Evolutionary conservation across 345 rosid genomes (phyloP), one percentile per base, ranked within the genome.

Genomic region (Eucalyptus cloeziana): DNA sequence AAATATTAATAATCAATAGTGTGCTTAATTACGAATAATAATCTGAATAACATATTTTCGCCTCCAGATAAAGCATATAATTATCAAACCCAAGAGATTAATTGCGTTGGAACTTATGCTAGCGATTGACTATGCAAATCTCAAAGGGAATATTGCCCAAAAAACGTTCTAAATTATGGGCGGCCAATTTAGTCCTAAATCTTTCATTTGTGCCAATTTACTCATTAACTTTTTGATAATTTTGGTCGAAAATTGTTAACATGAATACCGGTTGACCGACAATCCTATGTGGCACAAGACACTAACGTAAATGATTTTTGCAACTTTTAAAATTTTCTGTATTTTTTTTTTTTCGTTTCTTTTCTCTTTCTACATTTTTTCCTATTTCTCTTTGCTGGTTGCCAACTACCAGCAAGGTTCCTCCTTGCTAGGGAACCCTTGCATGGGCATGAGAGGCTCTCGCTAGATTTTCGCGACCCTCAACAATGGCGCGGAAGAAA

Each of bases 251-350:
- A 62, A 62, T 27, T 8, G 0, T 62, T 62, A 13, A 62, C 7
- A 13, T 30, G 8, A 13, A 62, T 30, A 8, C 31, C 1, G 2
- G 2, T 13, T 1, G 2, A 30, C 4, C 0, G 4, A 31, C 4
- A 30, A 12, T 60, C 16, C 4, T 60, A 27, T 13, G 33, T 27
- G 69, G 31, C 31, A 60, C 33, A 27, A 62, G 14, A 30, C 15
- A 5, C 6, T 62, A 13, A 27, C 8, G 2, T 62, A 1, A 30
- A 62, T 27, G 33, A 27, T 62, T 62, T 62, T 62, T 30, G 16
- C 15, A 30, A 12, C 7, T 62, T 62, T 62, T 27, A 30, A 62
- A 62, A 12, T 30, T 62, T 62, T 13, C 14, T 27, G 14, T 27
- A 6, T 6, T 6, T 27, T 13, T 60, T 58, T 14, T 60, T 60